These are phyloP conservation scores for Cynara cardunculus DNA, from an alignment of 129 eudicot genomes.

Conservation along the genomic window DNA sequence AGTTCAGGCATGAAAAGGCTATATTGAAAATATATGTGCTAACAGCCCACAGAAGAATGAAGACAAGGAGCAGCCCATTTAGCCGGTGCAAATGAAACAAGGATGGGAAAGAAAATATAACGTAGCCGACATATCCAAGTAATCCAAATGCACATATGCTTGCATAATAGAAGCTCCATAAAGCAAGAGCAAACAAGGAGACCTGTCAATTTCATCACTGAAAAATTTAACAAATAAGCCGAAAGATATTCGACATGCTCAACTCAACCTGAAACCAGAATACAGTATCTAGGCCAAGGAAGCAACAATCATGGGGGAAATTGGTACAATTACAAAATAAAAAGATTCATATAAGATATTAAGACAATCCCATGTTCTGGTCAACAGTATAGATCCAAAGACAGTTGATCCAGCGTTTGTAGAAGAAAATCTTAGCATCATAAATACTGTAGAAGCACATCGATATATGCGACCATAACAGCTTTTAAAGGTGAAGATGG, in stretches of 20 bases:
- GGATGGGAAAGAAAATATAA: slow-evolving; percentile 71
- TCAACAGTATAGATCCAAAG: background rate
- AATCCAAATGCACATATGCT: slow-evolving; percentile 80
- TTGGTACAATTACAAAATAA: slow-evolving; percentile 1
- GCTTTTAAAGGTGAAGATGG: background rate
- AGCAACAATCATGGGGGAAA: slow-evolving; percentile 3
- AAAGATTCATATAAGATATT: background rate
- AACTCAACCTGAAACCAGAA: slow-evolving; percentile 7
- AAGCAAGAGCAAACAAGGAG: slow-evolving; percentile 69
- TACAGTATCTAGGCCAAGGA: slow-evolving; percentile 12
- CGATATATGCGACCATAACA: background rate
- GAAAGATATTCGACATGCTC: slow-evolving; percentile 21
- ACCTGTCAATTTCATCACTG: slow-evolving; percentile 70
- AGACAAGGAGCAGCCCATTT: slow-evolving; percentile 65
- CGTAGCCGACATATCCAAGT: slow-evolving; percentile 76
- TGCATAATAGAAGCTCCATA: slow-evolving; percentile 81
- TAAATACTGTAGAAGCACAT: background rate
- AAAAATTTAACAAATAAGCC: slow-evolving; percentile 36
- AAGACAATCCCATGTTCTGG: background rate
- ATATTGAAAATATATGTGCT: slow-evolving; percentile 72
- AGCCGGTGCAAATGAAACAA: slow-evolving; percentile 72
- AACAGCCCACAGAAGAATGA: slow-evolving; percentile 80
- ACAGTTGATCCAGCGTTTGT: background rate
- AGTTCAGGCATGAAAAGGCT: slow-evolving; percentile 49
- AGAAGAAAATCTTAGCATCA: background rate